A percentile compares a stretch with the other conserved stretches of the same genome.
These are phyloP conservation scores for Lathyrus aphaca DNA, from an alignment of 306 rosid genomes.

Conservation along the genomic window DNA sequence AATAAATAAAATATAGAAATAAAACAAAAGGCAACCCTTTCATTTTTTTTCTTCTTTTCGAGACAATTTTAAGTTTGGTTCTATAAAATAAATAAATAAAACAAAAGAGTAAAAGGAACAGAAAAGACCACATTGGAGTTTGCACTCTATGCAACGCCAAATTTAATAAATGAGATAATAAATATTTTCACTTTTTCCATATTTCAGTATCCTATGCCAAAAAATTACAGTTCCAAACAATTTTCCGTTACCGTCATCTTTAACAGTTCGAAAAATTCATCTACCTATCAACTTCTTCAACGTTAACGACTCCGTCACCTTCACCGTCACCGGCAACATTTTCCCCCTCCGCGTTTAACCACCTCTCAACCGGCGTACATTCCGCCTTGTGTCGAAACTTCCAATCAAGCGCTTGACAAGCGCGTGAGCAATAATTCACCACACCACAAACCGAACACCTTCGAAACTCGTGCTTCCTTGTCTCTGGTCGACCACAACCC, in stretches of 20 bases:
- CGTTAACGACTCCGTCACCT: conserved; percentile 50
- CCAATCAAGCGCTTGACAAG: conserved; percentile 98
- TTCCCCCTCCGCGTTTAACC: conserved; percentile 66
- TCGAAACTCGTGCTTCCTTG: conserved; percentile 81
- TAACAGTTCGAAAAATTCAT: background rate
- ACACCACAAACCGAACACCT: conserved; percentile 89
- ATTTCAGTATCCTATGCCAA: conserved; percentile 22
- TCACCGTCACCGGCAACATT: conserved; percentile 35
- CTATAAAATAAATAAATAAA: background rate
- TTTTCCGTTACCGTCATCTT: conserved; percentile 38
- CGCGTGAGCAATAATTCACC: conserved; percentile 92
- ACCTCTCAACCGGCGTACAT: conserved; percentile 72
- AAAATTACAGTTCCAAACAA: conserved; percentile 29
- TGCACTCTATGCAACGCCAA: conserved; percentile 25
- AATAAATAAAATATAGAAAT: background rate
- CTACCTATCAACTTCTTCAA: conserved; percentile 51
- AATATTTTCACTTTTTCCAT: conserved; percentile 6
- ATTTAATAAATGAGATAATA: conserved; percentile 31
- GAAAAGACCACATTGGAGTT: conserved; percentile 23
- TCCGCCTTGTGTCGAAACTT: conserved; percentile 83
- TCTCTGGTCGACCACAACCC: conserved; percentile 93
- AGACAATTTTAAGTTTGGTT: background rate
- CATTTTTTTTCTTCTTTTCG: conserved; percentile 16
- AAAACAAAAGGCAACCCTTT: conserved; percentile 20
- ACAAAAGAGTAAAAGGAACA: background rate